Conservation (phyloP, 164 flowering plant species). For the Brasenia schreberi region DNA sequence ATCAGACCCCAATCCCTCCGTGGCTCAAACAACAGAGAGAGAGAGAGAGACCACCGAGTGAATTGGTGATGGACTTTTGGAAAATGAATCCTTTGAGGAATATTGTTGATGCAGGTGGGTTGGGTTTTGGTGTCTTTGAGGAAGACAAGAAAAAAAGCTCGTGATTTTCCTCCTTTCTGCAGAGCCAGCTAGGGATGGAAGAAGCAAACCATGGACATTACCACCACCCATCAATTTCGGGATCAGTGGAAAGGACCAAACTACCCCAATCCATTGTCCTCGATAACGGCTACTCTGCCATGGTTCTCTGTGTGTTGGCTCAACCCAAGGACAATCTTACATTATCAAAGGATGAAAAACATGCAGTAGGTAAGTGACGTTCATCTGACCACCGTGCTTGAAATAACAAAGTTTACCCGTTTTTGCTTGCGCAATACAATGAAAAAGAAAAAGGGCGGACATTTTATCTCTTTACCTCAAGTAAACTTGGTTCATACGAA, state of each 20-base stretch:
- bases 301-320: not conserved
- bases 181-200: not conserved
- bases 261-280: not conserved
- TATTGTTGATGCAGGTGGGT: not conserved
- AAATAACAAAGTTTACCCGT: too few species aligned
- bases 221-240: not conserved
- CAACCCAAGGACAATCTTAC: not conserved
- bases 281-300: not conserved
- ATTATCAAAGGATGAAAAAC: not conserved
- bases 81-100: not conserved
- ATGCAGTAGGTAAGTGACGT: not conserved
- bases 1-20: not conserved
- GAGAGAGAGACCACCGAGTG: not conserved
- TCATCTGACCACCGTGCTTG: too few species aligned
- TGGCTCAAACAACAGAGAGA: not conserved
- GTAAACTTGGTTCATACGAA: too few species aligned
- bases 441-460: too few species aligned
- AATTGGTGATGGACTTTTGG: too few species aligned
- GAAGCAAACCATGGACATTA: not conserved
- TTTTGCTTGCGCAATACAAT: too few species aligned
- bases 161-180: not conserved
- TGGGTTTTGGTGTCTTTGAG: not conserved
- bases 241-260: not conserved
- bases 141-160: not conserved
- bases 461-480: too few species aligned